phyloP scores from a whole-genome alignment of 768 basidiomycete species.

The Lactarius hengduanensis region DNA sequence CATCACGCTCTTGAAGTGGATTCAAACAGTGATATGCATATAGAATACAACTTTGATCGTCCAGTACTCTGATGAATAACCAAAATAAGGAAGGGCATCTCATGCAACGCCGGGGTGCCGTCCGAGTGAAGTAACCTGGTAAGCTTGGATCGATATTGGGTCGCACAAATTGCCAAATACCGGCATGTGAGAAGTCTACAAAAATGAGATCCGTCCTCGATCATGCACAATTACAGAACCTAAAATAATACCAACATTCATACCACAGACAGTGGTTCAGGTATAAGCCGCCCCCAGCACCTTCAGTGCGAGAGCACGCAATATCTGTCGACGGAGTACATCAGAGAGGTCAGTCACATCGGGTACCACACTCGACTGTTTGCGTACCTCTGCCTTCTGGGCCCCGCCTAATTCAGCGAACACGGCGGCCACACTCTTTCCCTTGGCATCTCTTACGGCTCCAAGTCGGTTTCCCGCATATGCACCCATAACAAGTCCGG shows the following conservation, averaged over 20 bases:
- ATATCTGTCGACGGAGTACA: slow-evolving; percentile 52
- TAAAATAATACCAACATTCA: background rate
- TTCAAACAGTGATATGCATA: background rate
- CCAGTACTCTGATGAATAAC: background rate
- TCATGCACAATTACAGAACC: background rate
- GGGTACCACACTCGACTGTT: background rate
- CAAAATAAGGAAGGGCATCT: background rate
- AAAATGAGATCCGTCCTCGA: background rate
- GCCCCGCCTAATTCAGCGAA: slow-evolving; percentile 71
- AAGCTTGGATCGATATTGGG: too few relatives aligned
- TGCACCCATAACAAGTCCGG: slow-evolving; percentile 83
- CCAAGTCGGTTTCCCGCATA: slow-evolving; percentile 89
- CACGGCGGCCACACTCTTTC: slow-evolving; percentile 88
- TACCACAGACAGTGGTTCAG: background rate
- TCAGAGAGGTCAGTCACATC: background rate
- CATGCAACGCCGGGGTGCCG: background rate
- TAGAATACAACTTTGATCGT: background rate
- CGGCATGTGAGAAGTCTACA: background rate
- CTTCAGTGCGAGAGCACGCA: slow-evolving; percentile 79
- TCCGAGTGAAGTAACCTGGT: too few relatives aligned
- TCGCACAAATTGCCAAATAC: background rate
- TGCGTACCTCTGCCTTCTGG: slow-evolving; percentile 83
- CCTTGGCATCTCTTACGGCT: slow-evolving; percentile 90
- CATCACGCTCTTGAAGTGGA: background rate
- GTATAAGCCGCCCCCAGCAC: slow-evolving; percentile 63